Evolutionary conservation across 495 filamentous ascomycete genomes (phyloP), one percentile per base, ranked within the genome.

Genomic region (Neurospora discreta): DNA sequence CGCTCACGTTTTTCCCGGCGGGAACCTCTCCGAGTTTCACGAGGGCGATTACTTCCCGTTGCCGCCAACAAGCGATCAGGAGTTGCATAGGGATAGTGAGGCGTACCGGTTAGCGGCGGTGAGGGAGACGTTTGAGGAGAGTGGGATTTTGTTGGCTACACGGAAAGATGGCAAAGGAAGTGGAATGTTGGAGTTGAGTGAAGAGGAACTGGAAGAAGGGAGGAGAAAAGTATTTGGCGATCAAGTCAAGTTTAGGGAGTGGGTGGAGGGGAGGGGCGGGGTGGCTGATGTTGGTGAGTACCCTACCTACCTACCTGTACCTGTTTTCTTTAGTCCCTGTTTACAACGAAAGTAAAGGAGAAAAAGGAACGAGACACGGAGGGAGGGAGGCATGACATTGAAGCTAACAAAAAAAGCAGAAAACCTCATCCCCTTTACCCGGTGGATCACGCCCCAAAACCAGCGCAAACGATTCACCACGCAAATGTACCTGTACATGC

Each of bases 1-100:
- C 0, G 95, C 94, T 0, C 94, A 98, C 77, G 95, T 99, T 71
- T 99, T 99, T 76, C 95, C 95, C 0, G 95, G 95, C n/a, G 95
- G 95, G 0, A 94, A 95, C 73, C 82, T 96, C 9, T 91, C 91
- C 0, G 69, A 81, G 0, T 87, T 88, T 52, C 89, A 93, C 72
- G 93, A 97, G 72, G 92, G 90, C 9, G 73, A 80, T 0, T 83
- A 89, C 39, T 83, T 89, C 38, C 88, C 89, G 7, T 76, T 79
- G 0, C 77, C 83, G 0, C 77, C 83, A 39, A 9, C 8, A 0
- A 82, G 84, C 7, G 77, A 80, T 42, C 73, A 76, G 0, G 78
- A 79, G n/a, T 77, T 89, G 15, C 92, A 96, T 78, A 77, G 84
- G 8, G 93, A 97, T 77, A 86, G 86, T 5, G 77, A 82, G 20